A percentile compares a stretch with the other conserved stretches of the same genome.
phyloP scores from a whole-genome alignment of 2,329 filamentous ascomycete genomes.

The Arthrobotrys sinensis region DNA sequence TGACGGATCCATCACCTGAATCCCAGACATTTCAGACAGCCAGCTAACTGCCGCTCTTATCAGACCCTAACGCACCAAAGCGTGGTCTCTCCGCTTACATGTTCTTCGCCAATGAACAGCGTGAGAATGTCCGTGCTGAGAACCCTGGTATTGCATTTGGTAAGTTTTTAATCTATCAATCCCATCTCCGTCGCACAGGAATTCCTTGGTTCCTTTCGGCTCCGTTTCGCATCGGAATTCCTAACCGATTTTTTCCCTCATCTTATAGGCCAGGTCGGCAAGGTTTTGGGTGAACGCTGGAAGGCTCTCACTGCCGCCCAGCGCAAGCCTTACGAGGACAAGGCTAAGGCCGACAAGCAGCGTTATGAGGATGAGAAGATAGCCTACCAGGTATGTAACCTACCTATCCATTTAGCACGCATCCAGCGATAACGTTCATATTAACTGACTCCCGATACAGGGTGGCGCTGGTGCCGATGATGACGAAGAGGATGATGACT shows the following conservation, averaged over 20 bases:
- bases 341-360: slow-evolving; percentile 98
- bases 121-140: slow-evolving; percentile 97
- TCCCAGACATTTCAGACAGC: slow-evolving; percentile 26
- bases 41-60: slow-evolving; percentile 11
- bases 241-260: slow-evolving; percentile 66
- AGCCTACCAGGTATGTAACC: slow-evolving; percentile 82
- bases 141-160: slow-evolving; percentile 98
- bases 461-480: slow-evolving; percentile 63
- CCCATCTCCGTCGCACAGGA: background rate
- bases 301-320: slow-evolving; percentile 96
- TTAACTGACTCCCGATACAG: slow-evolving; percentile 60
- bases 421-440: background rate
- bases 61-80: slow-evolving; percentile 98
- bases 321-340: slow-evolving; percentile 92
- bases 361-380: slow-evolving; percentile 98
- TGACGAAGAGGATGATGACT: slow-evolving; percentile 63
- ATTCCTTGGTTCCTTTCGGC: slow-evolving; percentile 46
- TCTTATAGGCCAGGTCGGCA: slow-evolving; percentile 84
- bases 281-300: slow-evolving; percentile 98
- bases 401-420: background rate
- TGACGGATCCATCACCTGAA: slow-evolving; percentile 8
- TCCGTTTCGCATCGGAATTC: slow-evolving; percentile 17
- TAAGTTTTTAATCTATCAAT: slow-evolving; percentile 69
- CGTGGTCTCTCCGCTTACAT: slow-evolving; percentile 99
- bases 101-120: slow-evolving; percentile 99